Evolutionary conservation across 345 rosid species (phyloP), one percentile per base, ranked within the genome.

Genomic region (Gossypium australe): DNA sequence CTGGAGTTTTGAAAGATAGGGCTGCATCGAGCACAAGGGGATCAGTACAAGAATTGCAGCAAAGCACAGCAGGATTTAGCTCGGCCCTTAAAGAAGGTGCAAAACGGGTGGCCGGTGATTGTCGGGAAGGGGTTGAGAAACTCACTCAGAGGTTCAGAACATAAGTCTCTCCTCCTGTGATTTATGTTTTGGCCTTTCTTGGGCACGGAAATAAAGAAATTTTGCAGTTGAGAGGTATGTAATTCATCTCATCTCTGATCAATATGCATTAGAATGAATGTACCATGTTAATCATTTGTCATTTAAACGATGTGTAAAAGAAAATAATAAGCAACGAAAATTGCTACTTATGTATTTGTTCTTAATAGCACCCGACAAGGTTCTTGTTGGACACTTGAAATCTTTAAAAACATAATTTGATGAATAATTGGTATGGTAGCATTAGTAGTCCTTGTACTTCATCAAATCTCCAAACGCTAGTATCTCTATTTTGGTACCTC

Each of bases 91-190:
- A 80, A 86, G 90, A 87, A 20, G 86, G 92, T 9, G 81, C 87
- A 9, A 88, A 82, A 74, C 84, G 88, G 45, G 78, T 84, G n/a
- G 89, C 85, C 0, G 92, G 72, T 65, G 97, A 94, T 74, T 86
- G 92, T 78, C 84, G 85, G 67, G 89, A 77, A 22, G 88, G 87
- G 34, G 88, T 94, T 8, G 90, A 80, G 81, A 90, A 86, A 83
- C 82, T 90, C 29, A 78, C 88, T 43, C 92, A 91, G 71, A 94
- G 75, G 76, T 84, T 94, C 78, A 89, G 84, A 79, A 76, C 86
- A 16, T 88, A 78, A 81, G 10, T 3, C 9, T 2, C 3, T 18
- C 9, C 11, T 2, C 55, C 60, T 11, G 4, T 27, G 34, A 61
- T 59, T 52, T 17, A 51, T 11, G 12, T 34, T 34, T 25, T 38